phyloP scores from a whole-genome alignment of 345 rosid genomes.

The Citropsis articulata region DNA sequence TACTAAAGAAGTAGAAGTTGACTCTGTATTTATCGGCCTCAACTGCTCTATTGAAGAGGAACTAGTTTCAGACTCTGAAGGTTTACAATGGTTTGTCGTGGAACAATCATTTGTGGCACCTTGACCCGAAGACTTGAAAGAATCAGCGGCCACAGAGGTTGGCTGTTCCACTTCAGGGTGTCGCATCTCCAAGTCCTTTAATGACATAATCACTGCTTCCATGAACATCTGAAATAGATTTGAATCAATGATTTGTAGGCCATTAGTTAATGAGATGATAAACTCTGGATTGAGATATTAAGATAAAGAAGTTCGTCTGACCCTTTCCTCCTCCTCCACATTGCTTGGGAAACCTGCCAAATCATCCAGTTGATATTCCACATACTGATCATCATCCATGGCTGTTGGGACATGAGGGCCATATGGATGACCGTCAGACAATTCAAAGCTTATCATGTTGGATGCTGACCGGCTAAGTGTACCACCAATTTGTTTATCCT shows the following conservation, averaged over 20 bases:
- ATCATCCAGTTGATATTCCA: conserved; percentile 82
- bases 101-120: conserved; percentile 25
- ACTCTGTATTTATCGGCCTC: conserved; percentile 27
- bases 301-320: conserved; percentile 21
- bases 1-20: conserved; percentile 25
- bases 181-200: conserved; percentile 55
- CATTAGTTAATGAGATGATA: neutral
- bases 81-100: conserved; percentile 17
- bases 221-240: conserved; percentile 65
- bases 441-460: conserved; percentile 80
- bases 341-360: conserved; percentile 68
- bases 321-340: conserved; percentile 87
- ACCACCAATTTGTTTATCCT: conserved; percentile 50
- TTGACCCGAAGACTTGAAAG: conserved; percentile 28
- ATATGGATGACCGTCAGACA: conserved; percentile 57
- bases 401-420: conserved; percentile 55
- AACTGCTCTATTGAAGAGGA: conserved; percentile 28
- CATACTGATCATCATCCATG: conserved; percentile 68
- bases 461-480: conserved; percentile 58
- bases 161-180: conserved; percentile 27
- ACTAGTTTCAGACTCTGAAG: conserved; percentile 42
- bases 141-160: conserved; percentile 19
- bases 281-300: neutral
- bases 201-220: conserved; percentile 75
- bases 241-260: conserved; percentile 1